These are phyloP conservation scores for Castanopsis chinensis DNA, from an alignment of 306 rosid species.

Conservation along the genomic window DNA sequence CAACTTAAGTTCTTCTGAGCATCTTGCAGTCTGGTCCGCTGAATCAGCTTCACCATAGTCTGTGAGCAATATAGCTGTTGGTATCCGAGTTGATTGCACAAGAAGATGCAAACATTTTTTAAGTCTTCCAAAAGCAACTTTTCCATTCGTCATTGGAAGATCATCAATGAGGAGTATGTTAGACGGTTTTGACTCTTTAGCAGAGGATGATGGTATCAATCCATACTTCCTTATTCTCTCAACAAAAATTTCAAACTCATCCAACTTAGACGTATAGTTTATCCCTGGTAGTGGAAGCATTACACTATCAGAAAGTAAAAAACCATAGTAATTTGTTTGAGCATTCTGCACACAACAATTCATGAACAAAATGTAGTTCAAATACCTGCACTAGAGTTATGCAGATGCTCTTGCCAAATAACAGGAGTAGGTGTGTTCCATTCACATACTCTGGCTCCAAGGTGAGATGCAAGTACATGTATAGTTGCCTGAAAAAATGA, in stretches of 20 bases:
- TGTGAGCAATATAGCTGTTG: slow-evolving; percentile 78
- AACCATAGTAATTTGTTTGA: slow-evolving; percentile 8
- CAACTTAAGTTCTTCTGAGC: slow-evolving; percentile 57
- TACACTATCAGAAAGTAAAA: slow-evolving; percentile 13
- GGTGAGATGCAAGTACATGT: slow-evolving; percentile 70
- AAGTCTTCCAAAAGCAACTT: slow-evolving; percentile 62
- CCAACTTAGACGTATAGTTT: slow-evolving; percentile 78
- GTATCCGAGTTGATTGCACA: slow-evolving; percentile 62
- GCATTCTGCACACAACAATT: not conserved
- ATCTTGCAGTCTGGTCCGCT: slow-evolving; percentile 48
- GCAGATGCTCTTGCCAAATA: slow-evolving; percentile 84
- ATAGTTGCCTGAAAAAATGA: slow-evolving; percentile 58
- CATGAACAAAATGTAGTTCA: slow-evolving; percentile 4
- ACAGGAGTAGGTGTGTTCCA: slow-evolving; percentile 95
- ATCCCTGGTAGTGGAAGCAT: slow-evolving; percentile 45
- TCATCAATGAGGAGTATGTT: slow-evolving; percentile 78
- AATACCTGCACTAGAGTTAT: slow-evolving; percentile 72
- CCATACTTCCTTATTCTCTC: slow-evolving; percentile 86
- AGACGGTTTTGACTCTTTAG: slow-evolving; percentile 58
- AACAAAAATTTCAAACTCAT: slow-evolving; percentile 81
- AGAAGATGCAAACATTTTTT: slow-evolving; percentile 63
- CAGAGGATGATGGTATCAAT: slow-evolving; percentile 43
- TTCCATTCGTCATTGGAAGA: slow-evolving; percentile 74
- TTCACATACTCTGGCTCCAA: slow-evolving; percentile 68
- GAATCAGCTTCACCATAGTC: slow-evolving; percentile 71